phyloP scores from a whole-genome alignment of 768 basidiomycete species.

The Leccinellum albellum region DNA sequence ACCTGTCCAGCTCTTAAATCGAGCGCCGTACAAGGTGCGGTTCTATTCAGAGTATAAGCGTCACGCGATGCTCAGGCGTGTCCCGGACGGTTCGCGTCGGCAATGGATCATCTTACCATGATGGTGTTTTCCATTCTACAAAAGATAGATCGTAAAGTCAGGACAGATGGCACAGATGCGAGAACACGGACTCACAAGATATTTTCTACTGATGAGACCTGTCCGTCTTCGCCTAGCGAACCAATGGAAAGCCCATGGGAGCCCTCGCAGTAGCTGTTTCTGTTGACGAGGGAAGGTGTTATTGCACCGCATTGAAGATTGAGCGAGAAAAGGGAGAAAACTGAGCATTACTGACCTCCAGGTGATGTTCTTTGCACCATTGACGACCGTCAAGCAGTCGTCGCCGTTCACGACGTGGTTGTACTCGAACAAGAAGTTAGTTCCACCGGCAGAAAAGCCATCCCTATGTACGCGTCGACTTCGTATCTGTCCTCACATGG shows the following conservation, averaged over 20 bases:
- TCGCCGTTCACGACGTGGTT: constrained; percentile 59
- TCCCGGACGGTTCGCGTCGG: neutral
- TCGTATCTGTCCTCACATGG: neutral
- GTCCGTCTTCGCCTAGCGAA: constrained; percentile 39
- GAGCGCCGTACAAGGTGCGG: constrained; percentile 52
- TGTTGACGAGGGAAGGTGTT: constrained; percentile 11
- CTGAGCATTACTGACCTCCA: constrained; percentile 34
- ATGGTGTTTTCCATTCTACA: constrained; percentile 1
- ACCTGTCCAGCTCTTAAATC: constrained; percentile 67
- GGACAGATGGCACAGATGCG: neutral
- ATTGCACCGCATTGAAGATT: neutral
- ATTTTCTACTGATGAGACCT: constrained; percentile 54
- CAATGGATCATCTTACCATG: neutral
- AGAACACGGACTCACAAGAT: constrained; percentile 47
- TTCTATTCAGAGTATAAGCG: constrained; percentile 31
- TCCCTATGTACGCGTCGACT: neutral
- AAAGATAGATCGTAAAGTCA: neutral
- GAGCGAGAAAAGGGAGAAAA: neutral
- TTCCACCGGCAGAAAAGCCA: neutral
- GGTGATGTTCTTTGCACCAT: constrained; percentile 51
- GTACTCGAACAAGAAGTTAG: neutral
- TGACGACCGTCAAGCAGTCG: constrained; percentile 58
- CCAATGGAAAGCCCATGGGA: constrained; percentile 60
- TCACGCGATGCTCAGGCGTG: neutral
- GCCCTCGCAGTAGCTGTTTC: constrained; percentile 52